phyloP scores from a whole-genome alignment of 768 basidiomycete genomes.

The Leccinum disarticulatum region DNA sequence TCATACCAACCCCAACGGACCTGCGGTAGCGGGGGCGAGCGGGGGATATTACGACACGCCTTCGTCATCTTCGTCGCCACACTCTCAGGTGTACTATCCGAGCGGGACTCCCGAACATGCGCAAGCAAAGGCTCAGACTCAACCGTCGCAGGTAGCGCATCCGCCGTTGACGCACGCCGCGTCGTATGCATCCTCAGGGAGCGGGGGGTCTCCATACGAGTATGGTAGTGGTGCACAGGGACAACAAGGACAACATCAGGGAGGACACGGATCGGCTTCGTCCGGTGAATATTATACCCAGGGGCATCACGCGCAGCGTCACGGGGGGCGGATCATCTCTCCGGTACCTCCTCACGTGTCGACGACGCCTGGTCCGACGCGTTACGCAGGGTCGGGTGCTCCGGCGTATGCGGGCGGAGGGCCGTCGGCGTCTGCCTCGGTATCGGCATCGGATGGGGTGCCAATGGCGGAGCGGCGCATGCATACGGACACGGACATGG shows the following conservation, averaged over 20 bases:
- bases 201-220: conserved; percentile 24
- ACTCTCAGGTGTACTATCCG: conserved; percentile 22
- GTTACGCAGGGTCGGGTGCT: conserved; percentile 13
- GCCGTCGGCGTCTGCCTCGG: no score
- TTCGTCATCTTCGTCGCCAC: conserved; percentile 21
- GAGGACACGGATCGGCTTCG: conserved; percentile 18
- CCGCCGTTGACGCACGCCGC: conserved; percentile 21
- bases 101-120: conserved; percentile 13
- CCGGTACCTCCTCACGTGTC: conserved; percentile 16
- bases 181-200: conserved; percentile 25
- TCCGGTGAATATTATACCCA: conserved; percentile 28
- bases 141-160: conserved; percentile 18
- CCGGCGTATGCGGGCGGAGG: neutral
- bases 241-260: conserved; percentile 3
- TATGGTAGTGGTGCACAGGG: conserved; percentile 20
- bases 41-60: conserved; percentile 29
- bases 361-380: conserved; percentile 8
- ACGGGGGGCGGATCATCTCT: conserved; percentile 19
- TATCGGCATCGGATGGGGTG: no score
- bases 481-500: no score
- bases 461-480: no score
- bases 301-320: conserved; percentile 4
- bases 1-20: conserved; percentile 5
- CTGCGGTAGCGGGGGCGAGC: conserved; percentile 9
- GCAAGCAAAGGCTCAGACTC: conserved; percentile 13